Base-by-base conservation (phyloP, 2,329 filamentous ascomycete genomes). In the Stachybotrys elegans region DNA sequence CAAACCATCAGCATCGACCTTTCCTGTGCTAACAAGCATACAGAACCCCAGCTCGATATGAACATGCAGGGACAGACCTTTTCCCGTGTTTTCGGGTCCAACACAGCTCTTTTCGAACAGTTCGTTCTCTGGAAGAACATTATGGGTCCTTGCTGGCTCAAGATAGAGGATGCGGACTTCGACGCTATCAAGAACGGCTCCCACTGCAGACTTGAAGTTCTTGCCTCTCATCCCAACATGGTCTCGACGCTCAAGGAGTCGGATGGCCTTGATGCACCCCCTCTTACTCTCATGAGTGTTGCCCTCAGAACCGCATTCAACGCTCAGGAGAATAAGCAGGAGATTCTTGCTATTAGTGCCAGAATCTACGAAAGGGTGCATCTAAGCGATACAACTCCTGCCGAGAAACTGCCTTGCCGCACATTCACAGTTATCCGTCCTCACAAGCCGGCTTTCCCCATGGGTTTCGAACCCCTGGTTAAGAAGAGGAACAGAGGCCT, bases 41-140 rank as follows among this genome's bases (percentile, higher is more conserved):
- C 43, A 80, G 76, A 92, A 61, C 81, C 84, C 35, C 73, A 76
- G 16, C 65, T 98, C 27, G 77, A 88, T n/a, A 72, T 79, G 43
- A 84, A 86, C 48, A 68, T 79, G 6, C 79, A 74, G 32, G 93
- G 93, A 22, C 83, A 95, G 62, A 97, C 93, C 0, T 98, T 92
- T 60, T 96, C 92, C 2, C 88, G 88, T 52, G 84, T 95, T 20
- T 98, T 98, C 54, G 93, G 94, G 22, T 86, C 86, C 45, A 95
- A 93, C 63, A 98, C 93, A 0, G 83, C 88, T 1, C 75, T 98
- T 1, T 98, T 98, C 56, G 93, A 98, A 66, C 93, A 98, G 56
- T 98, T 98, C 60, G 93, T 98, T 17, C 76, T 98, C 5, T 96
- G 91, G 87, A 97, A 96, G 70, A 95, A 95, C 60, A 88, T 98